These are phyloP conservation scores for Dianthus caryophyllus DNA, from an alignment of 148 eudicot genomes.

Conservation along the genomic window DNA sequence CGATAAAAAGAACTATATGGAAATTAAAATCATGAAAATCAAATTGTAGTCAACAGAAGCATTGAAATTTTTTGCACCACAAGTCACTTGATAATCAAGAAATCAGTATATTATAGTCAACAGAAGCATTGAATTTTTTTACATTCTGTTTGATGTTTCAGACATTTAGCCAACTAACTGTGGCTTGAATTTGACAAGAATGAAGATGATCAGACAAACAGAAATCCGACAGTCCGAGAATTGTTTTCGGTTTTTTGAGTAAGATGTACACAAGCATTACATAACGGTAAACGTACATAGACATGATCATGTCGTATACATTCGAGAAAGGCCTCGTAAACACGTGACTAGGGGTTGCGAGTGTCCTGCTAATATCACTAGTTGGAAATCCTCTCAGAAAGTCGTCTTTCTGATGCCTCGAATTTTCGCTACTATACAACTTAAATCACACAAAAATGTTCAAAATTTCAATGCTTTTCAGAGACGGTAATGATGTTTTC, in stretches of 20 bases:
- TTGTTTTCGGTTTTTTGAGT: slow-evolving; percentile 1
- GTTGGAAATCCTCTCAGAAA: slow-evolving; percentile 10
- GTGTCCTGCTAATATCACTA: slow-evolving; percentile 28
- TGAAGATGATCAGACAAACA: neutral
- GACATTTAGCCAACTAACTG: neutral
- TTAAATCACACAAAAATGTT: slow-evolving; percentile 17
- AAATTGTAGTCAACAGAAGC: too few species aligned
- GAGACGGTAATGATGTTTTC: slow-evolving; percentile 14
- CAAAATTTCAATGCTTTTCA: neutral
- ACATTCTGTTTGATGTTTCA: slow-evolving; percentile 2
- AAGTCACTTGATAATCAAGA: neutral
- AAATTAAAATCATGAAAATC: too few species aligned
- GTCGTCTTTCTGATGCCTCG: neutral
- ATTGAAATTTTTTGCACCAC: too few species aligned
- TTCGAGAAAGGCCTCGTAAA: neutral
- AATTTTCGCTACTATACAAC: slow-evolving; percentile 40
- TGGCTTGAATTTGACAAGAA: neutral
- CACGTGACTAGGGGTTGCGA: slow-evolving; percentile 22
- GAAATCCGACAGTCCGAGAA: slow-evolving; percentile 1
- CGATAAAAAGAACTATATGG: too few species aligned
- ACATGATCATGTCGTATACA: slow-evolving; percentile 11
- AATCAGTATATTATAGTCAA: neutral
- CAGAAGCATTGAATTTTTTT: neutral
- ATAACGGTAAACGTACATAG: neutral
- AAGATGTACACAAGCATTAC: slow-evolving; percentile 16